Base-by-base conservation (phyloP, 805 yeast species). In the Candida ipomoeae region DNA sequence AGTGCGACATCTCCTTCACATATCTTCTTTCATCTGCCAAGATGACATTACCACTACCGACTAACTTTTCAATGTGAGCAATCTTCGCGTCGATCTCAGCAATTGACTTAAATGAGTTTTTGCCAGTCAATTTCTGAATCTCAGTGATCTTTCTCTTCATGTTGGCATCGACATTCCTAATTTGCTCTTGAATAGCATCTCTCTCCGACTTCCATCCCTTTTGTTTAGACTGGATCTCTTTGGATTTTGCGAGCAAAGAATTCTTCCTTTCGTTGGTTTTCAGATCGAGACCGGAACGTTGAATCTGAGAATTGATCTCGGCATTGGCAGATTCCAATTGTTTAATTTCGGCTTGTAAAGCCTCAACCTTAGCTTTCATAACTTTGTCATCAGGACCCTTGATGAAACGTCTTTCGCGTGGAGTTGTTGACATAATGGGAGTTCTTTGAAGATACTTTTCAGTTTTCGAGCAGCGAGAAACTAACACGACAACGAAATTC, bases 1-100 rank as follows among this genome's bases (percentile, higher is more conserved):
- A 80, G 42, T 84, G 69, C 47, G 89, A 79, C 78, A 89, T 87
- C 73, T 92, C 98, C 73, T 87, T 87, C 58, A 94, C 82, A 57
- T 78, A 71, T 64, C 83, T 79, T 75, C 89, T 85, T 79, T 94
- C 99, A 56, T 92, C 96, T 48, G 90, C 97, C 63, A 94, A 82
- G 61, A 88, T 81, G 66, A 94, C 77, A 42, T 78, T 70, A 55
- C 98, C 98, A 46, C 86, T 71, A 49, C 87, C 88, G 54, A 94
- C 84, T 58, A 79, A 75, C 40, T 77, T 79, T 66, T 94, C 97
- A 63, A 89, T 80, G 57, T 74, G 75, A 52, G 66, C 65, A 62
- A 87, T 77, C 68, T 84, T 82, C 52, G 74, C 73, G 59, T 87
- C 90, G 58, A 87, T 84, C 55, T 87, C 95, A 35, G 73, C 83